Percentiles rank a stretch among this genome's conserved stretches.
Evolutionary conservation across 345 rosid species (phyloP).

Genomic region (Lumnitzera littorea): DNA sequence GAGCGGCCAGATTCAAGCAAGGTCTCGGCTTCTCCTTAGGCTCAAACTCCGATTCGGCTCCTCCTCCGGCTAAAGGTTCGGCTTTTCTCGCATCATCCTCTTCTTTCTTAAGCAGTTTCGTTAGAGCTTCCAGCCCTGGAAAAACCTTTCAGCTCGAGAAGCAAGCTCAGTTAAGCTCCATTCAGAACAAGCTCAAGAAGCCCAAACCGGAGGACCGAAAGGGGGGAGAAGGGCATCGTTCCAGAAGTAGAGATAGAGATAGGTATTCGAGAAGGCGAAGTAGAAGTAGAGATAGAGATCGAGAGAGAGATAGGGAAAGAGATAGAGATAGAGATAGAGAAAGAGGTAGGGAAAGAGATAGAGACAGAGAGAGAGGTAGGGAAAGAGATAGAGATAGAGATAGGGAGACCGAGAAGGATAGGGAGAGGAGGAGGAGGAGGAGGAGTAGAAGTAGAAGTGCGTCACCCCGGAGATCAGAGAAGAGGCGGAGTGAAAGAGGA

Average conservation of each 20-base stretch:
- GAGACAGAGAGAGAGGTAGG: conserved; percentile 4
- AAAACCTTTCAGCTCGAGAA: conserved; percentile 37
- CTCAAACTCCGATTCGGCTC: conserved; percentile 45
- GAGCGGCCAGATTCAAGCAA: conserved; percentile 95
- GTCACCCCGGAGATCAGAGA: conserved; percentile 29
- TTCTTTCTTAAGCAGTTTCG: conserved; percentile 64
- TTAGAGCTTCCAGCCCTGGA: conserved; percentile 61
- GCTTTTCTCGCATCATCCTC: conserved; percentile 44
- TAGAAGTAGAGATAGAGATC: conserved; percentile 33
- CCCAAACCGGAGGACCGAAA: conserved; percentile 18
- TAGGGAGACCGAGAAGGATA: conserved; percentile 16
- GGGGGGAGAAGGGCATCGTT: conserved; percentile 18
- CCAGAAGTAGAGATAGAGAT: conserved; percentile 29
- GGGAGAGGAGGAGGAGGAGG: conserved; percentile 9
- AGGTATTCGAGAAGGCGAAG: conserved; percentile 31
- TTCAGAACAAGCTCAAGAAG: conserved; percentile 71
- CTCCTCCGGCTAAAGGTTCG: conserved; percentile 46
- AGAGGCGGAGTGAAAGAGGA: conserved; percentile 24
- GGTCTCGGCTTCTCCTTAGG: conserved; percentile 81
- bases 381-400: conserved; percentile 11
- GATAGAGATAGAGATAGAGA: conserved; percentile 8
- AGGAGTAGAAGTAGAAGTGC: conserved; percentile 32
- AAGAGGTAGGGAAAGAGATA: conserved; percentile 5
- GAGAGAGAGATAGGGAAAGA: conserved; percentile 27
- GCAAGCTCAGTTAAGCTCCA: conserved; percentile 55